Evolutionary conservation across 257 asterid species (phyloP).

Genomic region (Thymus quinquecostatus): DNA sequence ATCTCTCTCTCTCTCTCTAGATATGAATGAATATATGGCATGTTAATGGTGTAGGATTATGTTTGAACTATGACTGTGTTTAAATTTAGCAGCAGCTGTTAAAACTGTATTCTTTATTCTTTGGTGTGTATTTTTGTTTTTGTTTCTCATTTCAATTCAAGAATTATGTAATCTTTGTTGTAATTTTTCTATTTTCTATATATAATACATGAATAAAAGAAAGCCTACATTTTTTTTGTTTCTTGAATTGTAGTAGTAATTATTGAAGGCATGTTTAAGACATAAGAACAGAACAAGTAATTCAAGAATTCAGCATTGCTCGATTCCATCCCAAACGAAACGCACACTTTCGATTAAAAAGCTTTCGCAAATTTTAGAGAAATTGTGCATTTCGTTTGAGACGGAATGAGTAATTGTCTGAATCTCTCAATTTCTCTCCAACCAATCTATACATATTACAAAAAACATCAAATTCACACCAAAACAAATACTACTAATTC

Average conservation of each 20-base stretch:
- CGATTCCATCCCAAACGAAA: no score
- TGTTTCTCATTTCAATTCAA: constrained; percentile 18
- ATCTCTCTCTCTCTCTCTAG: background rate
- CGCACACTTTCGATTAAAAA: no score
- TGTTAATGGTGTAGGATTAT: constrained; percentile 24
- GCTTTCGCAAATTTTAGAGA: no score
- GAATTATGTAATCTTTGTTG: background rate
- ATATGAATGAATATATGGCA: background rate
- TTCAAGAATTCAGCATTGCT: no score
- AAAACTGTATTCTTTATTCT: constrained; percentile 34
- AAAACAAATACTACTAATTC: background rate
- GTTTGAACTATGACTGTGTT: constrained; percentile 4
- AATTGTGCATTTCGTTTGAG: no score
- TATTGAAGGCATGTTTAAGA: no score
- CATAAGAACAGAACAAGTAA: no score
- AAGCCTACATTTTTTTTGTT: no score
- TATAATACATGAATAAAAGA: no score
- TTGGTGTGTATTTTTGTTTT: constrained; percentile 20
- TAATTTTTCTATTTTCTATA: background rate
- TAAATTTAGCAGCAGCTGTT: constrained; percentile 5
- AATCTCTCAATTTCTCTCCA: constrained; percentile 2
- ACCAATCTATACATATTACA: constrained; percentile 26
- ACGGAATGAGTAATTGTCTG: background rate
- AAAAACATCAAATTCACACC: constrained; percentile 6
- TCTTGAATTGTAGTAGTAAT: no score